These are phyloP conservation scores for Polyporus tsugae DNA, from an alignment of 1,284 basidiomycete genomes.

Conservation along the genomic window DNA sequence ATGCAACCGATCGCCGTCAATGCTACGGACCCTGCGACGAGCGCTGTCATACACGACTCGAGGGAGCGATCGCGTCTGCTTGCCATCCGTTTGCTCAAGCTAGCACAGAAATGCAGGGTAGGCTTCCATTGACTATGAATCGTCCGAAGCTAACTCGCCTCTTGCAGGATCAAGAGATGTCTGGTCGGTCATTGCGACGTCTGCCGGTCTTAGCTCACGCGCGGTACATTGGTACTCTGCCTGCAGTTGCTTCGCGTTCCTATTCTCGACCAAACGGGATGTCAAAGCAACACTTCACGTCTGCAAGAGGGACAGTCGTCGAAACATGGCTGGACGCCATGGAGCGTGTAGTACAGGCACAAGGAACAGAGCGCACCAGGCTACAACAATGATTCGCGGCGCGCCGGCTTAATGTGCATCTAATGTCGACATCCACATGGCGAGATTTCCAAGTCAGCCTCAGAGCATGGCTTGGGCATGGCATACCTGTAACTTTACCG, in stretches of 20 bases:
- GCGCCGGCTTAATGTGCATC: not conserved
- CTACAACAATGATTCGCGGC: conserved; percentile 37
- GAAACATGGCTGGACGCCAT: conserved; percentile 82
- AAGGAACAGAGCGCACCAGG: conserved; percentile 59
- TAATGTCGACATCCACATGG: not conserved
- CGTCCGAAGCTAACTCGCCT: not conserved
- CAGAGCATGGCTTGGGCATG: not conserved
- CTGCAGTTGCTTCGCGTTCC: conserved; percentile 27
- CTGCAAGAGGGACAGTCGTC: conserved; percentile 50
- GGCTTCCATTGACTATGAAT: conserved; percentile 36
- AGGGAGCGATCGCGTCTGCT: conserved; percentile 59
- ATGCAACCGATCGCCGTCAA: not conserved
- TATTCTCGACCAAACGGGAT: conserved; percentile 21
- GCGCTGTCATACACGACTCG: conserved; percentile 37
- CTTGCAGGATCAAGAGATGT: conserved; percentile 74
- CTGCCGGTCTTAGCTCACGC: conserved; percentile 94
- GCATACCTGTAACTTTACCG: not conserved
- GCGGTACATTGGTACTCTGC: conserved; percentile 71
- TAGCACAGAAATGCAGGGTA: conserved; percentile 82
- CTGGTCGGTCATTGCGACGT: conserved; percentile 88
- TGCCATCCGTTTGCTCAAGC: conserved; percentile 65
- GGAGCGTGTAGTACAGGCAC: conserved; percentile 71
- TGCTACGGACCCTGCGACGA: conserved; percentile 8
- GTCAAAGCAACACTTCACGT: conserved; percentile 9
- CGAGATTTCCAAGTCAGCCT: not conserved